Evolutionary conservation across 352 stramenopile species (phyloP).

Genomic region (Blastocystis hominis): DNA sequence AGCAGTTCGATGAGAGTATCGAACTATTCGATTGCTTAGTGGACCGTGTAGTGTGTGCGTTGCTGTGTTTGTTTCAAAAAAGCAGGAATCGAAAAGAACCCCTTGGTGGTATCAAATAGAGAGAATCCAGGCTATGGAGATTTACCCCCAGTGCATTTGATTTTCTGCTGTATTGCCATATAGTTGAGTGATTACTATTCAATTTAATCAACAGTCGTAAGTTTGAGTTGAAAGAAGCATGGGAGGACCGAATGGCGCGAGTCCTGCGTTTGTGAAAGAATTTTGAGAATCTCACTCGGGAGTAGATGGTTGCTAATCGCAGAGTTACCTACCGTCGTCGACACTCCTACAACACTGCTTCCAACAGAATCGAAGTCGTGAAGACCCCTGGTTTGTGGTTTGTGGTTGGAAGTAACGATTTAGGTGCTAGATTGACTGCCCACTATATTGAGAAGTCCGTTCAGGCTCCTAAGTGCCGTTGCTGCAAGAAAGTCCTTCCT

Average conservation of each 20-base stretch:
- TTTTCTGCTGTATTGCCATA: neutral
- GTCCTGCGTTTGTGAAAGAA: too few species aligned
- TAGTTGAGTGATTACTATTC: neutral
- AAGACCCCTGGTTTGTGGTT: conserved; percentile 83
- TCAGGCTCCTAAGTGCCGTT: conserved; percentile 84
- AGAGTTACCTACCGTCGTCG: conserved; percentile 85
- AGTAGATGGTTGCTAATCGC: conserved; percentile 79
- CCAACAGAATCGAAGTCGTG: conserved; percentile 81
- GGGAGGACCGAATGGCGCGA: too few species aligned
- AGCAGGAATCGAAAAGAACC: neutral
- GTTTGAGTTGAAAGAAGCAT: too few species aligned
- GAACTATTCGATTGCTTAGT: conserved; percentile 33
- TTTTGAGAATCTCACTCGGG: too few species aligned
- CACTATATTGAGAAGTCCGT: conserved; percentile 87
- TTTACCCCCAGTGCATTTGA: neutral
- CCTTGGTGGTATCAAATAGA: neutral
- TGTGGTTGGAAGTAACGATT: neutral
- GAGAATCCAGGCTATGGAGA: neutral
- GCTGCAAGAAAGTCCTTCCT: conserved; percentile 82
- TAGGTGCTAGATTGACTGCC: conserved; percentile 78
- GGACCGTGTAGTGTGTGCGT: neutral
- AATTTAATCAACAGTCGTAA: neutral
- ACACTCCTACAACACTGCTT: conserved; percentile 90
- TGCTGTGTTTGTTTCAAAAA: conserved; percentile 13
- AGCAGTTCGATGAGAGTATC: neutral